Conservation (phyloP, 2,329 filamentous ascomycete species). For the Alternaria atra region DNA sequence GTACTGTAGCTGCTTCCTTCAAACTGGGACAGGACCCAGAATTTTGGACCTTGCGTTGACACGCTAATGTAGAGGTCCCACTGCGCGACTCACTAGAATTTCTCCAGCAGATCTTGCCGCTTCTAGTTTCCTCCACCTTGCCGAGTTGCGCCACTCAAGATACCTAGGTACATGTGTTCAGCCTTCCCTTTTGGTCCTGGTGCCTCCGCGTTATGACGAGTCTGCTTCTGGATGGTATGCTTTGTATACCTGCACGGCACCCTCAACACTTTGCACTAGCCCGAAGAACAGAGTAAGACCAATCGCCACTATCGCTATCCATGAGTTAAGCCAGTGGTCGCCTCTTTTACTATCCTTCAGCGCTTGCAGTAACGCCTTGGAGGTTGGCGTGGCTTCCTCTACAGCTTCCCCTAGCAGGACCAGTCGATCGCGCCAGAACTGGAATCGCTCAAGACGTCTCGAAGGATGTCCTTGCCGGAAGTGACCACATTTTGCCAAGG, state of each 20-base stretch:
- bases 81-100: background rate
- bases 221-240: constrained; percentile 18
- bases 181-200: background rate
- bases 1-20: background rate
- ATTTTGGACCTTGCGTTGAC: background rate
- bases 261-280: constrained; percentile 54
- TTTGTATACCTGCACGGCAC: constrained; percentile 52
- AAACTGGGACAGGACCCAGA: background rate
- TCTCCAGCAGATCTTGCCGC: background rate
- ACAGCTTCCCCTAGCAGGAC: too few species aligned
- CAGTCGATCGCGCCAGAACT: too few species aligned
- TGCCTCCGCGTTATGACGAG: background rate
- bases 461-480: too few species aligned
- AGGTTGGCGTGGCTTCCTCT: too few species aligned
- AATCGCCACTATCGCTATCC: background rate
- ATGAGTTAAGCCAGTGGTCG: background rate
- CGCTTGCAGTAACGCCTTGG: background rate
- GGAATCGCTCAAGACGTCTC: too few species aligned
- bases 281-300: constrained; percentile 45
- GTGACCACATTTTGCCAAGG: too few species aligned
- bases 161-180: background rate
- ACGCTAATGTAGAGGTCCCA: background rate
- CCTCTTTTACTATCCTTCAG: background rate
- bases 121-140: background rate
- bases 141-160: background rate